These are phyloP conservation scores for Paecilomyces dactylethromorphus DNA, from an alignment of 2,329 filamentous ascomycete species.

Conservation along the genomic window DNA sequence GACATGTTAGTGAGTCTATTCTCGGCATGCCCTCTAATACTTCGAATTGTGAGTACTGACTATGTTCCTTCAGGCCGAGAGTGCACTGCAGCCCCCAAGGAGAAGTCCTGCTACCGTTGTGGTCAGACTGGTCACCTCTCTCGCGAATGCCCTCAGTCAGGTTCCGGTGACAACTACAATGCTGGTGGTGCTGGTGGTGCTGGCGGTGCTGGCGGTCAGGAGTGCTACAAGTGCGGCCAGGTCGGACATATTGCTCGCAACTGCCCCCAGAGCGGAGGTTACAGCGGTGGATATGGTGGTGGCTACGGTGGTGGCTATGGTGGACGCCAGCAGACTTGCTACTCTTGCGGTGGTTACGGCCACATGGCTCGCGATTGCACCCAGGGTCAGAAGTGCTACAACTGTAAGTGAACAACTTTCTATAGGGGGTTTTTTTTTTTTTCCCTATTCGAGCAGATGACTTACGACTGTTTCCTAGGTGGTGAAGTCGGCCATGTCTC, in stretches of 20 bases:
- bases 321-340: slow-evolving; percentile 76
- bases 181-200: slow-evolving; percentile 42
- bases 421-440: not conserved
- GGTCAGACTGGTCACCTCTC: slow-evolving; percentile 84
- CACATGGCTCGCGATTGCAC: slow-evolving; percentile 98
- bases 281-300: slow-evolving; percentile 43
- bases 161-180: slow-evolving; percentile 40
- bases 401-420: slow-evolving; percentile 56
- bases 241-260: slow-evolving; percentile 86
- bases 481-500: slow-evolving; percentile 90
- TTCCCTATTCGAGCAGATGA: not conserved
- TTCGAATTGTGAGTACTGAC: slow-evolving; percentile 9
- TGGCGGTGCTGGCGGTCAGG: slow-evolving; percentile 49
- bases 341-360: slow-evolving; percentile 93
- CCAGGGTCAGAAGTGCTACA: slow-evolving; percentile 99
- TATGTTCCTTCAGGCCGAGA: slow-evolving; percentile 62
- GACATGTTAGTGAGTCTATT: slow-evolving; percentile 66
- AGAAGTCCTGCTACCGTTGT: slow-evolving; percentile 62
- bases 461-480: slow-evolving; percentile 34
- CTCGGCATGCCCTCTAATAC: slow-evolving; percentile 1
- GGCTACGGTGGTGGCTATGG: slow-evolving; percentile 42
- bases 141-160: slow-evolving; percentile 58
- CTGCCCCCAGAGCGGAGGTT: slow-evolving; percentile 46
- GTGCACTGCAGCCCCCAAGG: slow-evolving; percentile 82
- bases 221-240: slow-evolving; percentile 99